Conservation (phyloP, 1,284 basidiomycete species). For the Wolfiporia cocos region DNA sequence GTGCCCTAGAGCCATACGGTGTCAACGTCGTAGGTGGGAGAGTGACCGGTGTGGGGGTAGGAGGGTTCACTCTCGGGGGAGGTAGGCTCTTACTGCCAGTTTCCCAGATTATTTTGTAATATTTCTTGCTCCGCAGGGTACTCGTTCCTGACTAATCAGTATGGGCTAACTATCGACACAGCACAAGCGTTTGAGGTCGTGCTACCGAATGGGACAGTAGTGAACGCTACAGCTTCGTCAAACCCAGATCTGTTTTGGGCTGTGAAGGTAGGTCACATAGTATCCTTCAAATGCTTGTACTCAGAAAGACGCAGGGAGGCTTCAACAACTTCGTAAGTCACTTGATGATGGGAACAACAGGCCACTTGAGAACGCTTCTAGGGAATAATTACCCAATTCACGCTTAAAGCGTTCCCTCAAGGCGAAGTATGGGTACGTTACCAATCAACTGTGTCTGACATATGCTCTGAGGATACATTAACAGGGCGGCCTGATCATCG, state of each 20-base stretch:
- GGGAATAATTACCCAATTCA: conserved; percentile 59
- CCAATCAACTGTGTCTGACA: no score
- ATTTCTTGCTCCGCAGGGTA: conserved; percentile 24
- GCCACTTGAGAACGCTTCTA: conserved; percentile 34
- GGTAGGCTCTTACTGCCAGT: conserved; percentile 19
- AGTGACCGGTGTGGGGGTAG: conserved; percentile 32
- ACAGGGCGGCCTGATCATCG: conserved; percentile 51
- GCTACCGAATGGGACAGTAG: conserved; percentile 33
- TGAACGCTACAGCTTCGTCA: conserved; percentile 17
- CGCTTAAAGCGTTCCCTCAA: conserved; percentile 46
- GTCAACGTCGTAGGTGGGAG: conserved; percentile 43
- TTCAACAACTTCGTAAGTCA: conserved; percentile 51
- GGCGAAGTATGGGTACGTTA: conserved; percentile 49
- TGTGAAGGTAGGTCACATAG: conserved; percentile 27
- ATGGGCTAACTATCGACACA: conserved; percentile 40
- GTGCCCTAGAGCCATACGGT: conserved; percentile 25
- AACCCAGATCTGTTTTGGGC: conserved; percentile 33
- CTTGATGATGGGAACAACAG: background rate
- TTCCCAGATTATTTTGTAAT: background rate
- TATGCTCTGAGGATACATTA: background rate
- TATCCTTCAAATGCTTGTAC: background rate
- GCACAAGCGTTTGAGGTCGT: conserved; percentile 34
- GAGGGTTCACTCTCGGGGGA: conserved; percentile 43
- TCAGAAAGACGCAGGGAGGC: conserved; percentile 35
- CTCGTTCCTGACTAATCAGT: conserved; percentile 35